These are phyloP conservation scores for Penicillium cataractarum DNA, from an alignment of 495 filamentous ascomycete genomes.

Conservation along the genomic window DNA sequence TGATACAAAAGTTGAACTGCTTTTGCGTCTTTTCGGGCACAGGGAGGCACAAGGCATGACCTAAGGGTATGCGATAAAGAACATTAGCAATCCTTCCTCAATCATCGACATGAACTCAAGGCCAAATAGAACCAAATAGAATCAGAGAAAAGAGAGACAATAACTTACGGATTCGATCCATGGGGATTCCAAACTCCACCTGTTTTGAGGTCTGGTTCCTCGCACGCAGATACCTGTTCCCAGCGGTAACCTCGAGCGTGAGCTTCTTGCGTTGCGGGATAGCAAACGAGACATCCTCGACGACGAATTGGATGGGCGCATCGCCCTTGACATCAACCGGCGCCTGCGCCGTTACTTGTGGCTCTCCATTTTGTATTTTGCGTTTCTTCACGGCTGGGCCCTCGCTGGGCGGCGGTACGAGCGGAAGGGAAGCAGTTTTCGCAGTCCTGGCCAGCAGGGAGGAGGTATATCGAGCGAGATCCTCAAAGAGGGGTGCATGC, in stretches of 20 bases:
- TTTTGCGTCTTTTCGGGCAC: conserved; percentile 89
- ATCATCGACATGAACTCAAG: not conserved
- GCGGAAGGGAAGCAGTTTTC: conserved; percentile 28
- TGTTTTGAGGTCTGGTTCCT: conserved; percentile 64
- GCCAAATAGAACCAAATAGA: not conserved
- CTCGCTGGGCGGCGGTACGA: conserved; percentile 33
- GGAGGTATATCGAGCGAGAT: conserved; percentile 53
- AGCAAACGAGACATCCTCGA: conserved; percentile 73
- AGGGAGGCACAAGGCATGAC: conserved; percentile 78
- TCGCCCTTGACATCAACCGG: conserved; percentile 46
- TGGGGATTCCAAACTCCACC: conserved; percentile 69
- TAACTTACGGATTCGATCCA: conserved; percentile 73
- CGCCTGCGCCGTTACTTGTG: conserved; percentile 42
- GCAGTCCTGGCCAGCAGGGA: conserved; percentile 45
- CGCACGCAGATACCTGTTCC: conserved; percentile 65
- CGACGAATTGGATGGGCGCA: conserved; percentile 49
- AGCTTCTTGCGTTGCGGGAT: conserved; percentile 94
- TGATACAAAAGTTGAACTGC: conserved; percentile 87
- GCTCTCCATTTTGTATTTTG: conserved; percentile 56
- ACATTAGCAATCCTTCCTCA: not conserved
- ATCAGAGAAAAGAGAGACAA: not conserved
- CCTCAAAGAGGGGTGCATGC: conserved; percentile 47
- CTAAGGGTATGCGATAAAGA: conserved; percentile 40
- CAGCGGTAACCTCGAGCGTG: conserved; percentile 68
- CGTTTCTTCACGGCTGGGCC: conserved; percentile 56